Evolutionary conservation across 1,284 basidiomycete species (phyloP), one percentile per base, ranked within the genome.

Genomic region (Lentinula novae-zelandiae): DNA sequence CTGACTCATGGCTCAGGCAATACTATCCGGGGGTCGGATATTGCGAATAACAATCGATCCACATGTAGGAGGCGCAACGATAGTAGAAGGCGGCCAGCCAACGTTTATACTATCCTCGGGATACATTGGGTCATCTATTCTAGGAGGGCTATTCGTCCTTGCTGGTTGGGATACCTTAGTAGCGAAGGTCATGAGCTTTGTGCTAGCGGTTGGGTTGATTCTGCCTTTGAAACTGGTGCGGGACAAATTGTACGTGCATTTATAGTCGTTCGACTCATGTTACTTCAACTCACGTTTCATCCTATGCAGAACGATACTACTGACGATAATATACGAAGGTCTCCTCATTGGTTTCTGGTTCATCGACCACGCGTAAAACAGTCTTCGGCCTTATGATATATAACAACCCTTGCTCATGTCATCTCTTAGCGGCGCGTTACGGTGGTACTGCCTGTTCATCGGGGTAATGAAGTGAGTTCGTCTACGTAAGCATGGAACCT

Each of bases 301-400:
- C 44, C 20, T 46, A 61, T 59, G 9, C 70, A 93, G 90, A 66
- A 93, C 91, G 40, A 91, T 93, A 66, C 58, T 89, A n/a, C 76
- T 93, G 42, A 92, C 88, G 20, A 64, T 89, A 36, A 66, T 85
- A 31, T 93, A 90, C 68, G 90, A 93, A 73, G 89, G 81, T 15
- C 73, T 93, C 31, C 76, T 93, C 34, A 80, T 93, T 60, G 90
- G 89, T 0, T 93, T 93, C 67, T 93, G 91, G 90, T 93, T 93
- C 70, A 82, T 92, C 61, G 88, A 85, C 66, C 91, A 93, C 69
- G 90, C 80, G 90, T 92, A 68, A 60, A 86, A 77, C 9, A 10
- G 13, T 46, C 50, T 62, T 50, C 38, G 33, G 50, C 39, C 42
- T 58, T 52, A 27, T 13, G 56, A 50, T 27, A 57, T 38, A 51